A percentile compares a stretch with the other conserved stretches of the same genome.
phyloP scores from a whole-genome alignment of 2,329 filamentous ascomycete genomes.

The Aschersonia sp. region DNA sequence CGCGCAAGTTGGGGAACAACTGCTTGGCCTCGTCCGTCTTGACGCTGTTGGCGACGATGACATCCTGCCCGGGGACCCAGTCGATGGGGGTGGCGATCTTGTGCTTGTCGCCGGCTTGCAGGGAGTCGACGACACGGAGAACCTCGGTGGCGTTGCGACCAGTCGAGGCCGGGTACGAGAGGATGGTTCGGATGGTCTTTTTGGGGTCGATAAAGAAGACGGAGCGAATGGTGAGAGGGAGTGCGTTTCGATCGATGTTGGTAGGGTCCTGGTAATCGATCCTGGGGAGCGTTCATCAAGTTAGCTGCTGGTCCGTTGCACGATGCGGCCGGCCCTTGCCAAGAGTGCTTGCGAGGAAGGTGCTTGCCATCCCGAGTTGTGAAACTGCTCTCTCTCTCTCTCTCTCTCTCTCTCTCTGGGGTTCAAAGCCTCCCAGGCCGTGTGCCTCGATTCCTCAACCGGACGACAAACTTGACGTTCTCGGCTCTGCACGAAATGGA shows the following conservation, averaged over 20 bases:
- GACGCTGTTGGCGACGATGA: conserved; percentile 77
- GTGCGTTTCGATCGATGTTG: conserved; percentile 69
- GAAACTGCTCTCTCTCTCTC: no score
- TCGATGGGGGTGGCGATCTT: conserved; percentile 80
- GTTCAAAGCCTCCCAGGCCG: no score
- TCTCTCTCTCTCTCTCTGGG: no score
- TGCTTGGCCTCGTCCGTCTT: conserved; percentile 75
- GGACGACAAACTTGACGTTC: no score
- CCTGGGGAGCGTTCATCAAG: conserved; percentile 21
- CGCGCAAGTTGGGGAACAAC: conserved; percentile 67
- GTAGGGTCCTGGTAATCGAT: conserved; percentile 69
- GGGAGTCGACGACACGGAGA: conserved; percentile 63
- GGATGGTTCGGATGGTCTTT: conserved; percentile 86
- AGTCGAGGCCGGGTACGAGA: conserved; percentile 84
- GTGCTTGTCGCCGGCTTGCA: conserved; percentile 78
- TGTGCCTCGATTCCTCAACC: no score
- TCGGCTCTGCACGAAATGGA: no score
- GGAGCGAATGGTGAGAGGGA: conserved; percentile 86
- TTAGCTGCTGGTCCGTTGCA: neutral
- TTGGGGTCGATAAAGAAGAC: conserved; percentile 90
- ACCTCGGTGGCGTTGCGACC: conserved; percentile 74
- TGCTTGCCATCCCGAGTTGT: no score
- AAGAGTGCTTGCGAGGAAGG: no score
- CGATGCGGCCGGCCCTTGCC: no score
- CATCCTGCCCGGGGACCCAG: conserved; percentile 79